Conservation (phyloP, 257 asterid genomes). For the Penstemon davidsonii region DNA sequence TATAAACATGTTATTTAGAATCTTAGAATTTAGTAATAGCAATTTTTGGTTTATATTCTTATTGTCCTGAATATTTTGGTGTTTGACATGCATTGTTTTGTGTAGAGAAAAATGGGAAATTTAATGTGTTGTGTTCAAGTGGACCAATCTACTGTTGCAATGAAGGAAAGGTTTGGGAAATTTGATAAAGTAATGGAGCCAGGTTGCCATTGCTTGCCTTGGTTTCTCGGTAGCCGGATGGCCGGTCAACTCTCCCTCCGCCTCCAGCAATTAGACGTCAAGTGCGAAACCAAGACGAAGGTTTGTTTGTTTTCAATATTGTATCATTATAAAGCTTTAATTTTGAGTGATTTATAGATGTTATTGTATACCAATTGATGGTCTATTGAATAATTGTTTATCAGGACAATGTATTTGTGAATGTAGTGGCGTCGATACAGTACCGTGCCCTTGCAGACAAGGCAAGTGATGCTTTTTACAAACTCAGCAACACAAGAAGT, state of each 20-base stretch:
- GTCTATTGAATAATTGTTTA: conserved; percentile 4
- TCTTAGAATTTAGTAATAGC: neutral
- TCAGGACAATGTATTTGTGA: conserved; percentile 81
- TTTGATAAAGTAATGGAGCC: conserved; percentile 65
- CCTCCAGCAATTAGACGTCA: conserved; percentile 67
- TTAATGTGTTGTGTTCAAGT: conserved; percentile 60
- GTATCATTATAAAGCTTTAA: no score
- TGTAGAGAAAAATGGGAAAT: conserved; percentile 57
- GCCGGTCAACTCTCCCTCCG: conserved; percentile 76
- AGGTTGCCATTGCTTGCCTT: conserved; percentile 70
- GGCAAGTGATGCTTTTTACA: conserved; percentile 24
- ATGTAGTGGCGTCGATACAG: conserved; percentile 43
- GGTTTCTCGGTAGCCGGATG: conserved; percentile 63
- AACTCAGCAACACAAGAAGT: conserved; percentile 64
- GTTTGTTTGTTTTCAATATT: no score
- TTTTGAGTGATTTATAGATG: neutral
- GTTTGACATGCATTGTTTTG: conserved; percentile 4
- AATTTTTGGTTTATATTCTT: neutral
- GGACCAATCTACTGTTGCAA: conserved; percentile 71
- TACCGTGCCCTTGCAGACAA: no score
- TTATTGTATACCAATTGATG: neutral
- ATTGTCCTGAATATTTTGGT: conserved; percentile 5
- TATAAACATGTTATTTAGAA: neutral
- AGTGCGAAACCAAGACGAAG: conserved; percentile 76
- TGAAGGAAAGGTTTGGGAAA: conserved; percentile 62